Evolutionary conservation across 495 filamentous ascomycete genomes (phyloP).

Genomic region (Cercophora samala): DNA sequence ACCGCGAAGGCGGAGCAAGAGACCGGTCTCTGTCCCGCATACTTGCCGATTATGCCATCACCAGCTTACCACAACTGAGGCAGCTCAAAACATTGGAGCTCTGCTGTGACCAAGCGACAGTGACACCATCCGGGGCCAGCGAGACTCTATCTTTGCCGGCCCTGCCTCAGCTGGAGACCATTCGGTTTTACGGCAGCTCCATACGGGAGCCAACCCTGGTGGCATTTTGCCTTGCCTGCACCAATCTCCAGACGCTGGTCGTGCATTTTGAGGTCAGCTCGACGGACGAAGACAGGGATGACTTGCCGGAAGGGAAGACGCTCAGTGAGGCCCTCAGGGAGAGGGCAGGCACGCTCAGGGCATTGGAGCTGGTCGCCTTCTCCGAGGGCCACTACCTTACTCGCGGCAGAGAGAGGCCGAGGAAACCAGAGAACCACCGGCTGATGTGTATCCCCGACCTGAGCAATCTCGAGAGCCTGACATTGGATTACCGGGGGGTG

Average conservation of each 20-base stretch:
- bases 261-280: constrained; percentile 34
- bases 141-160: constrained; percentile 17
- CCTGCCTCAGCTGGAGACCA: constrained; percentile 30
- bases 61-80: constrained; percentile 18
- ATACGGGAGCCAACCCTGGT: constrained; percentile 33
- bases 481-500: constrained; percentile 34
- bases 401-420: constrained; percentile 31
- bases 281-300: constrained; percentile 30
- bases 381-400: constrained; percentile 36
- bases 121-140: not conserved
- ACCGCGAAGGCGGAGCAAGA: constrained; percentile 30
- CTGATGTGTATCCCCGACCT: constrained; percentile 33
- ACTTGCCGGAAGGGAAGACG: constrained; percentile 32
- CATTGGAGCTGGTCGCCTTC: constrained; percentile 31
- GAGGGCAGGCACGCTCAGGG: constrained; percentile 24
- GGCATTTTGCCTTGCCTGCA: constrained; percentile 29
- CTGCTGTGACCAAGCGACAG: constrained; percentile 19
- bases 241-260: constrained; percentile 30
- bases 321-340: constrained; percentile 29
- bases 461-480: constrained; percentile 25
- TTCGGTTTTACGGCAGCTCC: constrained; percentile 35
- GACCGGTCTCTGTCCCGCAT: constrained; percentile 26
- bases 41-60: constrained; percentile 29
- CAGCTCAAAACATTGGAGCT: constrained; percentile 35
- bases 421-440: constrained; percentile 37